These are phyloP conservation scores for Artemisia tridentata DNA, from an alignment of 129 eudicot genomes.

Conservation along the genomic window DNA sequence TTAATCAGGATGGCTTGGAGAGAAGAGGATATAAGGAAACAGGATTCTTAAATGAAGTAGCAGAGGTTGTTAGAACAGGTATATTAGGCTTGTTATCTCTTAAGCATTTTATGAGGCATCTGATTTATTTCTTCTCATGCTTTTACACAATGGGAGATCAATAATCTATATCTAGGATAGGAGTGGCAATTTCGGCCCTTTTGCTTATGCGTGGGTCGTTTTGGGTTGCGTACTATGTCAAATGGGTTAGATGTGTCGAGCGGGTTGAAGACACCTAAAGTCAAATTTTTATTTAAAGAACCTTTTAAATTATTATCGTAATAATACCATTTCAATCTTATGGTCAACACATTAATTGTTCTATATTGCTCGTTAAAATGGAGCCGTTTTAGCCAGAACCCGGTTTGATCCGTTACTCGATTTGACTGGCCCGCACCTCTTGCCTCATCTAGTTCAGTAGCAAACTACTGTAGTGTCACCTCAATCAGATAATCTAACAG, in stretches of 20 bases:
- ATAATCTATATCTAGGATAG: not conserved
- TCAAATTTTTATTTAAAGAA: not conserved
- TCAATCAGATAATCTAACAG: slow-evolving; percentile 12
- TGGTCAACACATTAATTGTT: no score
- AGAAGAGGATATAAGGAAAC: slow-evolving; percentile 95
- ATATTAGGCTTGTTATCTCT: not conserved
- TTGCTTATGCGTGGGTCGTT: not conserved
- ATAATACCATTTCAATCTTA: no score
- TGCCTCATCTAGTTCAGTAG: no score
- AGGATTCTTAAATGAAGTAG: slow-evolving; percentile 86
- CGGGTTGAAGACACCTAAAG: not conserved
- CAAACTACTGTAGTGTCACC: not conserved
- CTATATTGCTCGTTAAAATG: no score
- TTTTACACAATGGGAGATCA: not conserved
- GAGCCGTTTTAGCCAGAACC: no score
- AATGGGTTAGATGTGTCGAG: not conserved
- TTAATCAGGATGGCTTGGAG: slow-evolving; percentile 85
- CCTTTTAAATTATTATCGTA: not conserved
- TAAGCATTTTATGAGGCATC: no score
- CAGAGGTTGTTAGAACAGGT: slow-evolving; percentile 96
- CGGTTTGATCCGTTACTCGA: not conserved
- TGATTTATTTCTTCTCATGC: no score
- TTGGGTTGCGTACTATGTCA: not conserved
- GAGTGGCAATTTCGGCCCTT: not conserved
- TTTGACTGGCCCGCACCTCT: no score